These are phyloP conservation scores for Mycosarcoma mackinlayi DNA, from an alignment of 1,284 basidiomycete genomes.

Conservation along the genomic window DNA sequence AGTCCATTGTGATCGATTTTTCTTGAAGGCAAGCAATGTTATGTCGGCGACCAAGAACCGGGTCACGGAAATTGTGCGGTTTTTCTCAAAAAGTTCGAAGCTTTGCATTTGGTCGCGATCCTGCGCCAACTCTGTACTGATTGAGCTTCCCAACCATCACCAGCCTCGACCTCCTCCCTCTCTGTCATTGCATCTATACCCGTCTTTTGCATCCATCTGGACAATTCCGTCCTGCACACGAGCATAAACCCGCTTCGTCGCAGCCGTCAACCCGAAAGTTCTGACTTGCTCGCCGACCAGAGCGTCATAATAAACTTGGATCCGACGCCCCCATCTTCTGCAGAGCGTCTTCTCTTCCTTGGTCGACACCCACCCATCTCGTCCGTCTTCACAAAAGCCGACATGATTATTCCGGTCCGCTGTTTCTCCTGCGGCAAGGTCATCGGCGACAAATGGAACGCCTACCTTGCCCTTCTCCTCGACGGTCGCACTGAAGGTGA, in stretches of 20 bases:
- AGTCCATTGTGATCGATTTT: constrained; percentile 15
- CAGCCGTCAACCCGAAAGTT: too few relatives aligned
- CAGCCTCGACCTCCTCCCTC: not conserved
- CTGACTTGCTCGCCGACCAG: too few relatives aligned
- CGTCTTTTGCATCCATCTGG: constrained; percentile 4
- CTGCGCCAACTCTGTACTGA: constrained; percentile 10
- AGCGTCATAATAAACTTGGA: too few relatives aligned
- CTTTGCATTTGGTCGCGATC: constrained; percentile 9
- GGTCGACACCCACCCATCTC: constrained; percentile 1
- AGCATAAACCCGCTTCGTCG: too few relatives aligned
- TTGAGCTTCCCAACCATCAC: not conserved
- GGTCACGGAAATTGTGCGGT: constrained; percentile 33
- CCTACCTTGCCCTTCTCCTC: constrained; percentile 64
- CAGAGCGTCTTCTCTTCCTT: too few relatives aligned
- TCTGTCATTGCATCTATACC: constrained; percentile 2
- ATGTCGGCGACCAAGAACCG: constrained; percentile 1
- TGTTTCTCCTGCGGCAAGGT: constrained; percentile 69
- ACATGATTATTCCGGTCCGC: constrained; percentile 65
- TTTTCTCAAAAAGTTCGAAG: constrained; percentile 32
- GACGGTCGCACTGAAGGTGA: constrained; percentile 74
- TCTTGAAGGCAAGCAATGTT: constrained; percentile 2
- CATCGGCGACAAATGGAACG: constrained; percentile 68
- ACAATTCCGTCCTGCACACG: too few relatives aligned
- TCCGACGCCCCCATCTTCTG: too few relatives aligned
- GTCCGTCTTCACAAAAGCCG: not conserved